These are phyloP conservation scores for Ophiosphaerella herpotricha DNA, from an alignment of 2,329 filamentous ascomycete genomes.

Conservation along the genomic window DNA sequence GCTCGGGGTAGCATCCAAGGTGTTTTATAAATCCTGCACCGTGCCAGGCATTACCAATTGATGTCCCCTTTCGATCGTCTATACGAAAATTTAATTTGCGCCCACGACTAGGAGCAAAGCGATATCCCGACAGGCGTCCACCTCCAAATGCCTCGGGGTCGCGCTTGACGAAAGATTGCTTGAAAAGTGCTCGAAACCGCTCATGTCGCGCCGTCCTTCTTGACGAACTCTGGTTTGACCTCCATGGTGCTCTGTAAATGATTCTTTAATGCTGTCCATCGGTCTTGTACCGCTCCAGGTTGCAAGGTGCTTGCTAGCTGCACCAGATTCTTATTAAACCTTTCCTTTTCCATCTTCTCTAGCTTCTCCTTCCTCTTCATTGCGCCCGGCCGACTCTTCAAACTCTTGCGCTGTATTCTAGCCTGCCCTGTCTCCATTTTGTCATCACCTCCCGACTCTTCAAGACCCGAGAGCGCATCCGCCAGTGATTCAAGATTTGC, in stretches of 20 bases:
- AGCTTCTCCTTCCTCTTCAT: conserved; percentile 82
- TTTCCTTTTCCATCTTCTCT: conserved; percentile 77
- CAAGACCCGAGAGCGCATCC: conserved; percentile 74
- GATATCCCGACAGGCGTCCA: not conserved
- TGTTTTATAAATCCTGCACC: too few species aligned
- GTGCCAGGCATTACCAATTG: too few species aligned
- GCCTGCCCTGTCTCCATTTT: conserved; percentile 53
- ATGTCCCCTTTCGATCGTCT: too few species aligned
- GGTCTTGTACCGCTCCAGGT: conserved; percentile 30
- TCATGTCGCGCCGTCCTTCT: conserved; percentile 12
- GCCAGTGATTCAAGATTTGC: conserved; percentile 75
- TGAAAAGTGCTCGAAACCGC: not conserved
- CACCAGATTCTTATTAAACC: conserved; percentile 84
- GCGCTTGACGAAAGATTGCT: not conserved
- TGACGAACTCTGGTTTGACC: conserved; percentile 75
- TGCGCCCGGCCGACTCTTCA: conserved; percentile 70
- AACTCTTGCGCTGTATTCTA: conserved; percentile 73
- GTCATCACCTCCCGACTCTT: conserved; percentile 40
- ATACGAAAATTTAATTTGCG: too few species aligned
- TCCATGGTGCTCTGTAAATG: conserved; percentile 91
- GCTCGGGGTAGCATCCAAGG: too few species aligned
- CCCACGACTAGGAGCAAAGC: too few species aligned
- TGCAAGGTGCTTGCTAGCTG: conserved; percentile 59
- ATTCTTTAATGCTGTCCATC: conserved; percentile 80
- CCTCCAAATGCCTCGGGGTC: not conserved